phyloP scores from a whole-genome alignment of 495 filamentous ascomycete genomes.

The Hypoxylon cercidicola region DNA sequence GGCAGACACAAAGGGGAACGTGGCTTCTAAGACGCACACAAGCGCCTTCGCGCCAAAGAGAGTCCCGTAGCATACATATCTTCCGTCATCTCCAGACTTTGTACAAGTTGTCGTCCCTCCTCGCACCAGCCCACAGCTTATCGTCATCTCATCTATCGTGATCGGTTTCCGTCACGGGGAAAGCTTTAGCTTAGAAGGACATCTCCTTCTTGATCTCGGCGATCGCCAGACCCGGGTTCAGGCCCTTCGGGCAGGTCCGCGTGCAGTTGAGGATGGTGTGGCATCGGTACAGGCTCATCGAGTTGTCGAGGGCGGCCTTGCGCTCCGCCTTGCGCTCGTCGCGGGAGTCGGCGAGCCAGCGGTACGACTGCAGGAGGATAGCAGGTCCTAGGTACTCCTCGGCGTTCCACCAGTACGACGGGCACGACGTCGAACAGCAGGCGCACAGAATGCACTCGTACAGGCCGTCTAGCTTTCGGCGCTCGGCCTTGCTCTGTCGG shows the following conservation, averaged over 20 bases:
- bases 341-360: slow-evolving; percentile 92
- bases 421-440: slow-evolving; percentile 98
- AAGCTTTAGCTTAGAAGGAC: slow-evolving; percentile 67
- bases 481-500: slow-evolving; percentile 87
- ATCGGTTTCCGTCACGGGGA: background rate
- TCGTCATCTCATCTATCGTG: slow-evolving; percentile 3
- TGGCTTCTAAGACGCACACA: slow-evolving; percentile 37
- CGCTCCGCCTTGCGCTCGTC: slow-evolving; percentile 89
- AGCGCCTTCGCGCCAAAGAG: slow-evolving; percentile 12
- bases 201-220: slow-evolving; percentile 98
- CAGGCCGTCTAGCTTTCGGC: slow-evolving; percentile 95
- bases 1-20: slow-evolving; percentile 37
- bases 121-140: slow-evolving; percentile 9
- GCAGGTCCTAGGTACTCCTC: slow-evolving; percentile 98
- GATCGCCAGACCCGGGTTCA: slow-evolving; percentile 95
- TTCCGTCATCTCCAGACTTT: slow-evolving; percentile 37
- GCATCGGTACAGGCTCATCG: slow-evolving; percentile 97
- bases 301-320: slow-evolving; percentile 93
- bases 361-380: slow-evolving; percentile 94
- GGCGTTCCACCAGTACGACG: slow-evolving; percentile 99
- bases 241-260: slow-evolving; percentile 94
- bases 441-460: slow-evolving; percentile 99
- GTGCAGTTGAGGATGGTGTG: slow-evolving; percentile 99
- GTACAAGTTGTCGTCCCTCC: slow-evolving; percentile 34
- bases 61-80: slow-evolving; percentile 32